Evolutionary conservation across 2,329 filamentous ascomycete genomes (phyloP), one percentile per base, ranked within the genome.

Genomic region (Paecilomyces sp.): DNA sequence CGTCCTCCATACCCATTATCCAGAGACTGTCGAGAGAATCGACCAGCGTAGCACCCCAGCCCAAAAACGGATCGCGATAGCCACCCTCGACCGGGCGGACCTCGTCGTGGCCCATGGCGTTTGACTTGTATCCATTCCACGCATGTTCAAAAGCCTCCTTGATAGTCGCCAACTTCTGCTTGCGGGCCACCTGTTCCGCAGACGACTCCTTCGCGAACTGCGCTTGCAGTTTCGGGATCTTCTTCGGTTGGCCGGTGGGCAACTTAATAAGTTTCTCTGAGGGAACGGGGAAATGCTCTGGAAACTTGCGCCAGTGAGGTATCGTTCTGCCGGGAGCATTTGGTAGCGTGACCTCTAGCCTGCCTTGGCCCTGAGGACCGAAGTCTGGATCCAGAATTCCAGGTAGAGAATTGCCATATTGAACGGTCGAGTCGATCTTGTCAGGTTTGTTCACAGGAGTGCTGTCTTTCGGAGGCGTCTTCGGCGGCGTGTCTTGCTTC

Each of bases 61-160:
- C 91, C 70, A 91, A 93, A 74, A 97, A 97, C 0, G 91, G 90
- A 70, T 97, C 89, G 18, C 85, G 84, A 64, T 80, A 85, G 13
- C 77, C 78, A 57, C 87, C 87, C 31, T 85, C 83, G 9, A 93
- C 79, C 1, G 94, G 94, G 53, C 78, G 82, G 15, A 97, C 76
- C 77, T 97, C 94, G 70, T 97, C 94, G 66, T 95, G 90, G 62
- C 87, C 84, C 85, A 90, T 94, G 11, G 92, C 93, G 67, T 87
- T 82, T 62, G 85, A 80, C 69, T 84, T 89, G 76, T 97, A 97
- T 36, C 90, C 91, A 3, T 79, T 76, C 93, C 94, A 97, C 0
- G 91, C 87, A 66, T 88, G 88, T 67, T 84, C 78, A 73, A 95
- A 90, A 60, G 92, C 88, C 5, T 83, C 80, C 71, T 87, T 91